phyloP scores from a whole-genome alignment of 164 flowering plant genomes.

The Berberis thunbergii region DNA sequence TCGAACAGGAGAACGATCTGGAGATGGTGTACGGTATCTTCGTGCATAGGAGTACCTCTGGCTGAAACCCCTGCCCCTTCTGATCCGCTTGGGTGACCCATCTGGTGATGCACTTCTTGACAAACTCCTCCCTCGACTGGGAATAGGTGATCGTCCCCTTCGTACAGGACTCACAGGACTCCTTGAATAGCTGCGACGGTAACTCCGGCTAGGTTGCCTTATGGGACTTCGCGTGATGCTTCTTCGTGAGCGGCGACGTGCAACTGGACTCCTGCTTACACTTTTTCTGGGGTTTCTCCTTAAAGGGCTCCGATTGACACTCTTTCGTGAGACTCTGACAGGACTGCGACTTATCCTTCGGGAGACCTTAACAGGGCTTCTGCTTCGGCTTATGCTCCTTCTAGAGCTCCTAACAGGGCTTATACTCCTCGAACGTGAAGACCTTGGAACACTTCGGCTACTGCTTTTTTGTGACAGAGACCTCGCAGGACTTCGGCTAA shows the following conservation, averaged over 20 bases:
- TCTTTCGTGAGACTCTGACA: conserved; percentile 21
- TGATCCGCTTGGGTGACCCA: conserved; percentile 83
- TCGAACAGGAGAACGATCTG: conserved; percentile 78
- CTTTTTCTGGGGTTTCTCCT: conserved; percentile 9
- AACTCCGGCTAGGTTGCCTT: conserved; percentile 41
- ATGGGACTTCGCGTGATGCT: conserved; percentile 49
- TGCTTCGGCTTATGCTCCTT: conserved; percentile 19
- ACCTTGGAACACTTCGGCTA: conserved; percentile 40
- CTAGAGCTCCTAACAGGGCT: conserved; percentile 39
- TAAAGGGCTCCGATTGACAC: conserved; percentile 39
- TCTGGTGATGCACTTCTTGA: conserved; percentile 83
- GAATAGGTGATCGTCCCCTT: conserved; percentile 53
- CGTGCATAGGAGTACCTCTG: conserved; percentile 85
- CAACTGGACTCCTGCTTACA: too few relatives aligned
- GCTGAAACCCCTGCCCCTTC: conserved; percentile 95
- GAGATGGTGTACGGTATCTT: conserved; percentile 85
- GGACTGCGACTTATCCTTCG: conserved; percentile 38
- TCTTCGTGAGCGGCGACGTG: conserved; percentile 27
- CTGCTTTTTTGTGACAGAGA: conserved; percentile 22
- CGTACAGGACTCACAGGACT: conserved; percentile 52
- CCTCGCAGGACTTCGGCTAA: conserved; percentile 38
- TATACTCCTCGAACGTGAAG: conserved; percentile 28
- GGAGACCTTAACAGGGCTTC: conserved; percentile 32
- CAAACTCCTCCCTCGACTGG: conserved; percentile 51
- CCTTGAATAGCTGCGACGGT: conserved; percentile 57